A percentile compares a stretch with the other conserved stretches of the same genome.
Conservation (phyloP, 257 asterid species). For the Cynanchum wilfordii region DNA sequence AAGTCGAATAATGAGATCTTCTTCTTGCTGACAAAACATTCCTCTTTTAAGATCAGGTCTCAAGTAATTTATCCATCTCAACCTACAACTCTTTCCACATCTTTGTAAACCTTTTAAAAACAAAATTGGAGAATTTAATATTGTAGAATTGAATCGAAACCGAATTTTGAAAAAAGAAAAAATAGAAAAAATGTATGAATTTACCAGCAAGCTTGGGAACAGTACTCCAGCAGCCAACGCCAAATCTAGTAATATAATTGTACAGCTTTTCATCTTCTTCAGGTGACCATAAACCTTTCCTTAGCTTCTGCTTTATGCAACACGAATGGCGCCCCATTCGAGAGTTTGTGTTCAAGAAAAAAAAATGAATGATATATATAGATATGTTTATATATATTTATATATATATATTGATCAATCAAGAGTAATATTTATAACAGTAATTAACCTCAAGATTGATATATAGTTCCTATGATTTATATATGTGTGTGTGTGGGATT, state of each 20-base stretch:
- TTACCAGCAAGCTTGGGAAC: slow-evolving; percentile 83
- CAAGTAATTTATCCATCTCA: slow-evolving; percentile 16
- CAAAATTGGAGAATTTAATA: neutral
- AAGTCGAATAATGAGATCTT: slow-evolving; percentile 1
- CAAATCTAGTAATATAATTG: slow-evolving; percentile 63
- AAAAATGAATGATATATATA: neutral
- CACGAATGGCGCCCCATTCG: slow-evolving; percentile 65
- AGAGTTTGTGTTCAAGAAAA: neutral
- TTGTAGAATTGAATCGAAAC: neutral
- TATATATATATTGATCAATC: neutral
- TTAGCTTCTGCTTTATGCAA: slow-evolving; percentile 60
- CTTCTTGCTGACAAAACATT: slow-evolving; percentile 7
- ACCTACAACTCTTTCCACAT: slow-evolving; percentile 14
- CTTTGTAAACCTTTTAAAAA: neutral
- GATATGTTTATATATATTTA: neutral
- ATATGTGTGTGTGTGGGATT: slow-evolving; percentile 12
- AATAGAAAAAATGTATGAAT: neutral
- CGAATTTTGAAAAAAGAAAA: no score
- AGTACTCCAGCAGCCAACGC: slow-evolving; percentile 94
- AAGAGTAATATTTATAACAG: slow-evolving; percentile 8
- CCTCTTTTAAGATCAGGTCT: slow-evolving; percentile 11
- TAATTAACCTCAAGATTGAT: neutral
- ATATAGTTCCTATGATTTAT: neutral
- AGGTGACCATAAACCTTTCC: slow-evolving; percentile 94
- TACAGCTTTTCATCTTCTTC: slow-evolving; percentile 78